phyloP scores from a whole-genome alignment of 192 early-diverging fungal genomes.

The Backusella luteola region DNA sequence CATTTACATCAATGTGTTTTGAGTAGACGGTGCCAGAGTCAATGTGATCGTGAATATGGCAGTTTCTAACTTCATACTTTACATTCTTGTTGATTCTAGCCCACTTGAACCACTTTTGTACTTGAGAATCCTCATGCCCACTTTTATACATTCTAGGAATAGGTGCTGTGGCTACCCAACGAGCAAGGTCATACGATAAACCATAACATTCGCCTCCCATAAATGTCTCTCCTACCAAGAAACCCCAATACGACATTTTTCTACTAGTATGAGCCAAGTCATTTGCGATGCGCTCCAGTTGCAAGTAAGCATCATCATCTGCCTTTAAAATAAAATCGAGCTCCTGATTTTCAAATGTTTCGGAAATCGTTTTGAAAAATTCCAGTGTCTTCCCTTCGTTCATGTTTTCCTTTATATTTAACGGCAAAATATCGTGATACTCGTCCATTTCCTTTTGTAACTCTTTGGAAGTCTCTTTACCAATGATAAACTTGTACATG shows the following conservation, averaged over 20 bases:
- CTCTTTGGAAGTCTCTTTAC: background rate
- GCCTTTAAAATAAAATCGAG: constrained; percentile 37
- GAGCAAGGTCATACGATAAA: constrained; percentile 29
- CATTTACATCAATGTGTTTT: constrained; percentile 15
- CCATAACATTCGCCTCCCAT: constrained; percentile 33
- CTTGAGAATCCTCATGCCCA: constrained; percentile 35
- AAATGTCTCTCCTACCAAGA: constrained; percentile 28
- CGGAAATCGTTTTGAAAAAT: constrained; percentile 29
- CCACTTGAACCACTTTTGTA: constrained; percentile 36
- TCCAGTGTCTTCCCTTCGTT: constrained; percentile 39
- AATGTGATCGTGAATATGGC: constrained; percentile 28
- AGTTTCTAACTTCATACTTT: constrained; percentile 27
- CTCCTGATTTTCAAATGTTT: constrained; percentile 13
- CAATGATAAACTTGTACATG: constrained; percentile 36
- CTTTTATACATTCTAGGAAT: constrained; percentile 17
- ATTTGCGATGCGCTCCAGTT: constrained; percentile 29
- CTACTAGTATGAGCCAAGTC: constrained; percentile 24
- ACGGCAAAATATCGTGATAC: constrained; percentile 33
- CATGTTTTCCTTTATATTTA: constrained; percentile 38
- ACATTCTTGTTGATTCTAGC: constrained; percentile 21
- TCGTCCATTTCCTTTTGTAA: constrained; percentile 22
- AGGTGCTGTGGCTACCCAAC: constrained; percentile 25
- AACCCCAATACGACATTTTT: constrained; percentile 38
- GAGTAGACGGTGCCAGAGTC: constrained; percentile 29
- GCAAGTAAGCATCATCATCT: constrained; percentile 37